Conservation (phyloP, 2,329 filamentous ascomycete species). For the Xylariomycetidae sp. region DNA sequence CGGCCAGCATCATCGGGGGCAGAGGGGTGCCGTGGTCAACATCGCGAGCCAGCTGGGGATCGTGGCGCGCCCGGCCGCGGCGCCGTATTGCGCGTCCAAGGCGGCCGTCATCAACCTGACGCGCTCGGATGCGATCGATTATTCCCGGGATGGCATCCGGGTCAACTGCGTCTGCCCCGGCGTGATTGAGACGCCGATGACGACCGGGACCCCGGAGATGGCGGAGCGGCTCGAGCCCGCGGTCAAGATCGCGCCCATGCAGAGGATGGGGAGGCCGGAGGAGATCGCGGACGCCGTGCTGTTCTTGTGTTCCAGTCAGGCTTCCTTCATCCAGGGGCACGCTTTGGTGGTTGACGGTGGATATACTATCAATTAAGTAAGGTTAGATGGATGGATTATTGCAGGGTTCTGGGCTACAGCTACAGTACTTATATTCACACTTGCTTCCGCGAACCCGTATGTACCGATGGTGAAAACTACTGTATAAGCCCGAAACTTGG, state of each 20-base stretch:
- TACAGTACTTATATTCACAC: too few species aligned
- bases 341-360: slow-evolving; percentile 50
- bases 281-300: slow-evolving; percentile 46
- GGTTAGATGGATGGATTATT: too few species aligned
- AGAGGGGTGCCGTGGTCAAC: slow-evolving; percentile 46
- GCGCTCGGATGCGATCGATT: slow-evolving; percentile 51
- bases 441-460: too few species aligned
- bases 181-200: slow-evolving; percentile 43
- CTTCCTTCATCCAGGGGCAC: slow-evolving; percentile 48
- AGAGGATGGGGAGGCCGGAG: slow-evolving; percentile 43
- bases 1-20: slow-evolving; percentile 34
- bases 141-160: slow-evolving; percentile 37
- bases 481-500: too few species aligned
- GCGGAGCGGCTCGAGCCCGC: slow-evolving; percentile 34
- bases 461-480: too few species aligned
- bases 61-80: slow-evolving; percentile 42
- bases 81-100: slow-evolving; percentile 54
- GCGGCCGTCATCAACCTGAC: slow-evolving; percentile 56
- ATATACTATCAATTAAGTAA: slow-evolving; percentile 41
- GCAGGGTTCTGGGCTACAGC: too few species aligned
- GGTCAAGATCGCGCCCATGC: slow-evolving; percentile 44
- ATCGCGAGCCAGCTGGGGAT: slow-evolving; percentile 49
- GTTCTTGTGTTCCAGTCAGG: slow-evolving; percentile 43
- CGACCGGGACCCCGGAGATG: slow-evolving; percentile 34
- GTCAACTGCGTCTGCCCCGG: slow-evolving; percentile 37